phyloP scores from a whole-genome alignment of 768 basidiomycete genomes.

The Phallus indusiatus region DNA sequence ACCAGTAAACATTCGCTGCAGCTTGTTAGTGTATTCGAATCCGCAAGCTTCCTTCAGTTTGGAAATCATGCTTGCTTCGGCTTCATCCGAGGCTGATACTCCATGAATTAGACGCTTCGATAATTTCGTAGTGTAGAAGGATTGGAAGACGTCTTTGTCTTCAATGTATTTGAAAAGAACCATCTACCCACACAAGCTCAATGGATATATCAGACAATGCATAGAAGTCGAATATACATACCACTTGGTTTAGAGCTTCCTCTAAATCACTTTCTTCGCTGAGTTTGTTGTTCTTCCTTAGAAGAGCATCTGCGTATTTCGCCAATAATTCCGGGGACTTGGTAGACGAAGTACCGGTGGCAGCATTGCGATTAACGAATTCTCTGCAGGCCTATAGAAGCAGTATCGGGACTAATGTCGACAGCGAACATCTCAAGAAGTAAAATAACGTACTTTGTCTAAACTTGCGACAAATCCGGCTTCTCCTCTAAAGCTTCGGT shows the following conservation, averaged over 20 bases:
- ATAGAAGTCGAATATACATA: conserved; percentile 28
- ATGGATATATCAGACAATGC: not conserved
- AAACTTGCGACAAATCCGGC: conserved; percentile 75
- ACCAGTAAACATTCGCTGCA: conserved; percentile 97
- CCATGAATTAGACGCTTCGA: conserved; percentile 88
- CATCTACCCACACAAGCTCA: conserved; percentile 50
- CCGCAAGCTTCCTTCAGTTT: conserved; percentile 96
- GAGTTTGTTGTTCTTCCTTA: conserved; percentile 94
- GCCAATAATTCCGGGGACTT: conserved; percentile 91
- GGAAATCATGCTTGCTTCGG: conserved; percentile 95
- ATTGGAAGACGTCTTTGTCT: conserved; percentile 98
- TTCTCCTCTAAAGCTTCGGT: conserved; percentile 44
- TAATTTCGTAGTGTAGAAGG: conserved; percentile 91
- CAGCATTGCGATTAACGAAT: conserved; percentile 89
- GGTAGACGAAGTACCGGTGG: conserved; percentile 72
- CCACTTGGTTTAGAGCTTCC: conserved; percentile 81
- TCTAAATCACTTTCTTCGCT: conserved; percentile 88
- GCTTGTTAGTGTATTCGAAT: conserved; percentile 93
- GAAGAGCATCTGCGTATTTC: conserved; percentile 80
- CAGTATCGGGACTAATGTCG: not conserved
- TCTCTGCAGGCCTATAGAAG: conserved; percentile 70
- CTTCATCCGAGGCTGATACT: conserved; percentile 90
- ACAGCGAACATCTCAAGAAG: too few species aligned
- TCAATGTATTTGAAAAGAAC: conserved; percentile 95
- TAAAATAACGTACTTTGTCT: conserved; percentile 37